phyloP scores from a whole-genome alignment of 768 basidiomycete genomes.

The Kondoa malvinella region DNA sequence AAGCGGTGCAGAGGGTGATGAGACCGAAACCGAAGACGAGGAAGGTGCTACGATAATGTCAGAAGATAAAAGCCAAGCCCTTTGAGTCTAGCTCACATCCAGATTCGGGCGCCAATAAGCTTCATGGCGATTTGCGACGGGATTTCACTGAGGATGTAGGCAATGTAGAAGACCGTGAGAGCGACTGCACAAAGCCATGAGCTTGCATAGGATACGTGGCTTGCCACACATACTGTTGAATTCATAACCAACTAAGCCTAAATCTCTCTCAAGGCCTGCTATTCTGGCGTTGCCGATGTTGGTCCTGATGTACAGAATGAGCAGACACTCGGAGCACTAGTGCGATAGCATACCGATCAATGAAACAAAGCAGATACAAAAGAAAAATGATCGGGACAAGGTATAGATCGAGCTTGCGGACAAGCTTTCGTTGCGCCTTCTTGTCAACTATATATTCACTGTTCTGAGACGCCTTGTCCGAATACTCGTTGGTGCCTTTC shows the following conservation, averaged over 20 bases:
- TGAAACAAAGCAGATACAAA: constrained; percentile 14
- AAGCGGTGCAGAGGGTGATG: constrained; percentile 10
- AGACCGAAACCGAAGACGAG: constrained; percentile 16
- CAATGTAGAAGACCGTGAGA: constrained; percentile 16
- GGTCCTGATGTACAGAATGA: neutral
- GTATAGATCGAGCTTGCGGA: constrained; percentile 13
- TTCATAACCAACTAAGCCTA: constrained; percentile 9
- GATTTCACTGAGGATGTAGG: constrained; percentile 10
- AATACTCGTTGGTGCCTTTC: neutral
- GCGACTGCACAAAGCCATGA: constrained; percentile 10
- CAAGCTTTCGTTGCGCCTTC: constrained; percentile 9
- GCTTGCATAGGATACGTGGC: neutral
- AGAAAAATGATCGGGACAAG: constrained; percentile 13
- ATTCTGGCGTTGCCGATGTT: constrained; percentile 17
- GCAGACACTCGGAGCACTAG: too few species aligned
- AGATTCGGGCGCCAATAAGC: constrained; percentile 12
- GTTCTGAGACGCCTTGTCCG: neutral
- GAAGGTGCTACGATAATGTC: constrained; percentile 2
- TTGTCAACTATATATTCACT: neutral
- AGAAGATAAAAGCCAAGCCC: neutral
- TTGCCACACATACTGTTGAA: constrained; percentile 5
- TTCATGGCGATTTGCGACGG: neutral
- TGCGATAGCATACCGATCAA: constrained; percentile 6
- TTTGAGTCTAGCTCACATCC: constrained; percentile 10
- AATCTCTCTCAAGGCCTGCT: constrained; percentile 17